Conservation (phyloP, 2,329 filamentous ascomycete species). For the Cryphonectria parasitica region DNA sequence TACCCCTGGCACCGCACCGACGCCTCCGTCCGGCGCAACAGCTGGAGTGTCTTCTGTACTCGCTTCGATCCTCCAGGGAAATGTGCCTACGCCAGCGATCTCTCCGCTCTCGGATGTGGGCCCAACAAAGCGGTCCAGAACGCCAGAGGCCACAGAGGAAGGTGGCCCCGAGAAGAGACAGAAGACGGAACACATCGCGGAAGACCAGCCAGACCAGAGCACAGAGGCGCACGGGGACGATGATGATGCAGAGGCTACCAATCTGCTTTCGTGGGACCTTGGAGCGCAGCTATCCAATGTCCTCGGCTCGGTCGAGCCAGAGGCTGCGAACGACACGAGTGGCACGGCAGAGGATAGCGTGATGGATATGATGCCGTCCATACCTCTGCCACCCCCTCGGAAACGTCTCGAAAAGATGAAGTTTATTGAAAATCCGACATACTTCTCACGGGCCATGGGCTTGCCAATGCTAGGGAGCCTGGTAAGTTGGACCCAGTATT, state of each 20-base stretch:
- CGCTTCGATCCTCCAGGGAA: neutral
- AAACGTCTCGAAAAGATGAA: conserved; percentile 40
- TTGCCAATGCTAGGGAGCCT: conserved; percentile 41
- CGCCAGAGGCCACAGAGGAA: conserved; percentile 23
- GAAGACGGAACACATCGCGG: conserved; percentile 24
- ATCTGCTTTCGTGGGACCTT: conserved; percentile 22
- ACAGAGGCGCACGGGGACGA: conserved; percentile 24
- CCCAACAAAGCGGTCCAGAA: conserved; percentile 26
- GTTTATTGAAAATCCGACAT: conserved; percentile 39
- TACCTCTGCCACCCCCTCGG: conserved; percentile 24
- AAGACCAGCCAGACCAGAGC: neutral
- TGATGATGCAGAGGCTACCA: conserved; percentile 33
- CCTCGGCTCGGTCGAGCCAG: conserved; percentile 22
- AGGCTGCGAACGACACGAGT: conserved; percentile 12
- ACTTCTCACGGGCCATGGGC: conserved; percentile 42
- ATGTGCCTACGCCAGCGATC: conserved; percentile 13
- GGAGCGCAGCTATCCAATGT: conserved; percentile 26
- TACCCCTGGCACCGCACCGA: conserved; percentile 6
- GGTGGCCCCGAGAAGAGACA: conserved; percentile 24
- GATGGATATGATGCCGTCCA: conserved; percentile 17
- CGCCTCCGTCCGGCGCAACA: neutral
- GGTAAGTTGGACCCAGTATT: conserved; percentile 28
- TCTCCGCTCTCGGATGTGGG: conserved; percentile 17
- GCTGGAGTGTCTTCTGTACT: neutral
- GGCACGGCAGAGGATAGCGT: conserved; percentile 18